Evolutionary conservation across 352 stramenopile genomes (phyloP).

Genomic region (Pythium pyrilobum): DNA sequence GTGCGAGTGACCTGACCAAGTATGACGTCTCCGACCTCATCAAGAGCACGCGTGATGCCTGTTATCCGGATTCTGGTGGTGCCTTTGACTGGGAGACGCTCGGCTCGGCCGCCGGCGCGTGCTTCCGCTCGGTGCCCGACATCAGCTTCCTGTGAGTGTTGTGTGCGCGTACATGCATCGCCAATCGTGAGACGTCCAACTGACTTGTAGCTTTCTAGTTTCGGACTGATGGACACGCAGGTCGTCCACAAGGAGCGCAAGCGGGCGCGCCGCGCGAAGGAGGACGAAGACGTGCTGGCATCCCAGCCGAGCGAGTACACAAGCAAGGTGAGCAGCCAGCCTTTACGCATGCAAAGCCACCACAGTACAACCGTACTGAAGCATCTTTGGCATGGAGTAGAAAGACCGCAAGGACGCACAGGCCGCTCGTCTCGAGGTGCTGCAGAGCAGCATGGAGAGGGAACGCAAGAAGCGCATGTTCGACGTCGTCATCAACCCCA

Average conservation of each 20-base stretch:
- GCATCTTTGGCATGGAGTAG: slow-evolving; percentile 17
- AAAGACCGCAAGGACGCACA: slow-evolving; percentile 79
- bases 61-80: slow-evolving; percentile 24
- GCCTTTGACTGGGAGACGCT: slow-evolving; percentile 65
- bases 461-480: slow-evolving; percentile 45
- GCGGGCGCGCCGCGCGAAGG: slow-evolving; percentile 29
- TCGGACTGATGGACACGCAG: slow-evolving; percentile 70
- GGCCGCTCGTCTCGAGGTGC: slow-evolving; percentile 57
- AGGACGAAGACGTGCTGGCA: slow-evolving; percentile 49
- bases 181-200: too few relatives aligned
- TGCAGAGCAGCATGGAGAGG: slow-evolving; percentile 53
- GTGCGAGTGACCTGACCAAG: slow-evolving; percentile 74
- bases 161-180: neutral
- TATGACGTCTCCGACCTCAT: slow-evolving; percentile 71
- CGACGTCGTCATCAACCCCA: slow-evolving; percentile 62
- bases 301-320: slow-evolving; percentile 70
- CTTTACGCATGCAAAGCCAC: neutral
- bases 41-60: slow-evolving; percentile 37
- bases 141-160: slow-evolving; percentile 59
- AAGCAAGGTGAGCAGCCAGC: slow-evolving; percentile 40
- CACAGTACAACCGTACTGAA: neutral
- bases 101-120: slow-evolving; percentile 51
- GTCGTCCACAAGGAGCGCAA: slow-evolving; percentile 70
- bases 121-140: slow-evolving; percentile 66
- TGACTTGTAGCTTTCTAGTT: slow-evolving; percentile 22